Evolutionary conservation across 2,329 filamentous ascomycete species (phyloP).

Genomic region (Zarea fungicola): DNA sequence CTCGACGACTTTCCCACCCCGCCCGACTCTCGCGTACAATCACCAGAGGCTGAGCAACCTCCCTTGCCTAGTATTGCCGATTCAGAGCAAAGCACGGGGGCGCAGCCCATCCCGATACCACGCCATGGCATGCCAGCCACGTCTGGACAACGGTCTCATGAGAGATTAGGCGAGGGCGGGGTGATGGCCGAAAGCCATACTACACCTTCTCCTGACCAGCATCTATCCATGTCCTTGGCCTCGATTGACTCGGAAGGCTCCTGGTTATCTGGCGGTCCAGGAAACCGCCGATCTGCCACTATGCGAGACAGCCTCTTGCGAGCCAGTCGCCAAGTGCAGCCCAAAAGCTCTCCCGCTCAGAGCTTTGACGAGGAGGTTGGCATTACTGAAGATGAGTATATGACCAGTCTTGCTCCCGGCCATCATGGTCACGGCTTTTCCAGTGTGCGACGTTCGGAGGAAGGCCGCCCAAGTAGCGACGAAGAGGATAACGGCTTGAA

Average conservation of each 20-base stretch:
- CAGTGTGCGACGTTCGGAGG: slow-evolving; percentile 40
- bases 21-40: slow-evolving; percentile 74
- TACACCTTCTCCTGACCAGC: slow-evolving; percentile 47
- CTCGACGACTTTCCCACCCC: slow-evolving; percentile 86
- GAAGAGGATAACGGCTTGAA: slow-evolving; percentile 48
- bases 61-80: slow-evolving; percentile 30
- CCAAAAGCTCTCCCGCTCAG: slow-evolving; percentile 36
- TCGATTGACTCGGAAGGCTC: slow-evolving; percentile 95
- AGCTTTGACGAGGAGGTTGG: slow-evolving; percentile 60
- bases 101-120: slow-evolving; percentile 23
- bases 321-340: slow-evolving; percentile 24
- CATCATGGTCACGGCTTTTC: slow-evolving; percentile 21
- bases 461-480: slow-evolving; percentile 53
- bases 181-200: slow-evolving; percentile 12
- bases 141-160: slow-evolving; percentile 37
- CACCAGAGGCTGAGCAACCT: slow-evolving; percentile 62
- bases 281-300: slow-evolving; percentile 42
- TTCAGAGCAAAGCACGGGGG: slow-evolving; percentile 18
- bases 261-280: slow-evolving; percentile 78
- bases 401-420: slow-evolving; percentile 42
- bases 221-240: slow-evolving; percentile 80
- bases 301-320: slow-evolving; percentile 37
- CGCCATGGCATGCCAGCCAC: slow-evolving; percentile 40
- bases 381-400: slow-evolving; percentile 64
- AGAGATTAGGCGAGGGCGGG: slow-evolving; percentile 17